Evolutionary conservation across 2,329 filamentous ascomycete species (phyloP), one percentile per base, ranked within the genome.

Genomic region (Bertia moriformis): DNA sequence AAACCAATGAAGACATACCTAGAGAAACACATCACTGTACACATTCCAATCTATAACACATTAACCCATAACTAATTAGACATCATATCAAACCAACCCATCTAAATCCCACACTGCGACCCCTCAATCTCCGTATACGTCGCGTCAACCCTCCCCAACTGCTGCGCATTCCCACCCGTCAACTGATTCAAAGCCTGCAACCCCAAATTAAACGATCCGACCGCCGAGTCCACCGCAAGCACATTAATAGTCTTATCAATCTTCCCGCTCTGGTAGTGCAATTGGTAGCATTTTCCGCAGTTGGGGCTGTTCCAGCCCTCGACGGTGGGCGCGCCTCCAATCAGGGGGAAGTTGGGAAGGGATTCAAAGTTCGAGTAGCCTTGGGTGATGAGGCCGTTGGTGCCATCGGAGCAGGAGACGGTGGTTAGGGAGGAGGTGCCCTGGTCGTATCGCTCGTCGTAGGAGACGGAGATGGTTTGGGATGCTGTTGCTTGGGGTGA

Each of bases 371-470:
- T 48, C 2, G 14, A 42, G 54, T 56, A 66, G n/a, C n/a, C n/a
- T 15, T 35, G 10, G 32, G 32, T 35, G 7, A 57, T 58, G 38
- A 66, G 51, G 37, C 63, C 63, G 42, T 65, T 64, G 38, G 42
- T 41, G 32, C 63, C 63, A 41, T 66, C 60, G 24, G 59, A 62
- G 54, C 63, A 67, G 40, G 61, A 49, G 17, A 71, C 55, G 4
- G 49, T 55, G 40, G 50, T 58, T 27, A 72, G 45, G 18, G 59
- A 55, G 39, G 60, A 53, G 42, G 42, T 40, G 17, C 45, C 47
- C 38, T 65, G 56, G 46, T 72, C 69, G 51, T 68, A 74, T 42
- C 54, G 60, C 7, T 54, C 48, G 47, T 73, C 68, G 48, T 65
- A 73, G 45, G 63, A 65, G 42, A 70, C 63, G 10, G 52, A 54